phyloP scores from a whole-genome alignment of 169 alveolate genomes.

The Plasmodium chabaudi region DNA sequence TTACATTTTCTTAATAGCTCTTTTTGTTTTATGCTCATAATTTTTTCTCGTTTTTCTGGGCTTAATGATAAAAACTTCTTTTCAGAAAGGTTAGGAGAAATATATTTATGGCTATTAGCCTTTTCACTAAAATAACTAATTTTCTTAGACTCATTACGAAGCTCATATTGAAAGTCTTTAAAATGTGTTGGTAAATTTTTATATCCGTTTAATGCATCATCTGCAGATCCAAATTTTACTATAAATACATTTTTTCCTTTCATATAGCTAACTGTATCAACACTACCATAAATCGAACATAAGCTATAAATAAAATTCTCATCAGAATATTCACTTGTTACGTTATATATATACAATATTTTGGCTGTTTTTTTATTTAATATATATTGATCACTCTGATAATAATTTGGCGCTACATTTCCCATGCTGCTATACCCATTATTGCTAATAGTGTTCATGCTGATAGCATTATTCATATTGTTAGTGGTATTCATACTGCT shows the following conservation, averaged over 20 bases:
- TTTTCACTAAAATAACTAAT: slow-evolving; percentile 63
- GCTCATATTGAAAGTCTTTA: slow-evolving; percentile 37
- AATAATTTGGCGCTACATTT: slow-evolving; percentile 7
- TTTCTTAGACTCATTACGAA: slow-evolving; percentile 69
- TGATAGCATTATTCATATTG: not conserved
- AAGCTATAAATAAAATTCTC: slow-evolving; percentile 72
- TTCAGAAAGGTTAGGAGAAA: slow-evolving; percentile 51
- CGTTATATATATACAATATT: slow-evolving; percentile 56
- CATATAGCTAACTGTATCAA: slow-evolving; percentile 60
- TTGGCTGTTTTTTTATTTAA: slow-evolving; percentile 51
- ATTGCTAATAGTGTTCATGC: not conserved
- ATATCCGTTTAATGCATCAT: slow-evolving; percentile 53
- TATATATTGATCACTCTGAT: slow-evolving; percentile 36
- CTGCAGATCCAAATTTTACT: slow-evolving; percentile 42
- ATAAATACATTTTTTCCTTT: slow-evolving; percentile 67
- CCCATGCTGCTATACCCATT: not conserved
- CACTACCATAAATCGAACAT: slow-evolving; percentile 62
- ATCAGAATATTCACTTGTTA: slow-evolving; percentile 37
- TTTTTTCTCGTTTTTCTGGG: slow-evolving; percentile 36
- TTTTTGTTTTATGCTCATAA: slow-evolving; percentile 68
- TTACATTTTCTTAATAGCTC: slow-evolving; percentile 69
- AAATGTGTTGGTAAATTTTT: slow-evolving; percentile 57
- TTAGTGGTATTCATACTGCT: not conserved
- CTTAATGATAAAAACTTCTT: slow-evolving; percentile 67
- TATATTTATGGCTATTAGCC: slow-evolving; percentile 64